Conservation (phyloP, 1,284 basidiomycete genomes). For the Cutaneotrichosporon spelunceum region DNA sequence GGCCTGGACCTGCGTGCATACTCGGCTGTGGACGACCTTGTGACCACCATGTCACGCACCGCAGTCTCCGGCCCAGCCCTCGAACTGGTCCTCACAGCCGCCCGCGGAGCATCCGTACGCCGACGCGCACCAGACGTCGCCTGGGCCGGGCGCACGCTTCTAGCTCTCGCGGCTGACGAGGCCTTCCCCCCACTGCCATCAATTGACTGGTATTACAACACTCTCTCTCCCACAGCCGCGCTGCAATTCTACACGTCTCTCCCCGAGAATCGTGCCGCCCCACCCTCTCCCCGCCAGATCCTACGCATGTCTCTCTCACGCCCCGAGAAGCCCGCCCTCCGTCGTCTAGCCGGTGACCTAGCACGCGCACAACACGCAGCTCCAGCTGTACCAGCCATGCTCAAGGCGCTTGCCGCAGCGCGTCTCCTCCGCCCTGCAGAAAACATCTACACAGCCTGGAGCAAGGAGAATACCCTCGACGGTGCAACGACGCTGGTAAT, state of each 20-base stretch:
- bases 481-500: constrained; percentile 12
- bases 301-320: constrained; percentile 15
- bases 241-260: constrained; percentile 19
- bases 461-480: constrained; percentile 4
- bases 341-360: constrained; percentile 16
- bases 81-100: constrained; percentile 18
- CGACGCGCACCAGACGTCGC: neutral
- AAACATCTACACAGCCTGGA: constrained; percentile 9
- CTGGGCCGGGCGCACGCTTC: constrained; percentile 15
- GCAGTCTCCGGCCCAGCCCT: constrained; percentile 1
- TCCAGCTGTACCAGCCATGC: constrained; percentile 14
- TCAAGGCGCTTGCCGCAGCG: constrained; percentile 17
- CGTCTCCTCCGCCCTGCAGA: constrained; percentile 10
- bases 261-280: constrained; percentile 6
- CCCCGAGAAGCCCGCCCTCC: constrained; percentile 5
- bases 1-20: constrained; percentile 17
- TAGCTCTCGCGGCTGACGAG: constrained; percentile 14
- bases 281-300: constrained; percentile 11
- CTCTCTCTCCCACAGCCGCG: constrained; percentile 8
- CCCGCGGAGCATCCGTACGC: constrained; percentile 12
- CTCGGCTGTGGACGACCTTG: constrained; percentile 19
- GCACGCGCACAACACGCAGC: neutral
- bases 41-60: constrained; percentile 19
- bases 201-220: constrained; percentile 13
- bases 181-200: constrained; percentile 19